Percentiles rank a stretch among this genome's conserved stretches.
phyloP scores from a whole-genome alignment of 345 rosid genomes.

The Trapa bicornis region DNA sequence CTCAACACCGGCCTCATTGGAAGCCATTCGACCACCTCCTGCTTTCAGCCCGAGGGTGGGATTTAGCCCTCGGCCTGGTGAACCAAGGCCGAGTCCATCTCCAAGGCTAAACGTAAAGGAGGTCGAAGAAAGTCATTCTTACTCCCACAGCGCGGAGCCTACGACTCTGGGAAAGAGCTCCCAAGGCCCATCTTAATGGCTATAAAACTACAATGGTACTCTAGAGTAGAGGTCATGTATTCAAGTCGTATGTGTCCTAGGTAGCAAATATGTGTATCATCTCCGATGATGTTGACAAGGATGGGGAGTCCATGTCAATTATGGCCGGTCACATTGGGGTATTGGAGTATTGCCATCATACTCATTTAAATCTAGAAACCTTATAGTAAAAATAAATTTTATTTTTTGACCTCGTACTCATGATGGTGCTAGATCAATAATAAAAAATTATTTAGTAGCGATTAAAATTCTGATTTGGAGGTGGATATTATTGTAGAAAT shows the following conservation, averaged over 20 bases:
- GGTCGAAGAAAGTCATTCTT: conserved; percentile 12
- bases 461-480: no score
- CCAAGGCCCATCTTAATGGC: conserved; percentile 16
- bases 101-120: conserved; percentile 21
- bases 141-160: conserved; percentile 38
- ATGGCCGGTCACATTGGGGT: no score
- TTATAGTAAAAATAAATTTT: no score
- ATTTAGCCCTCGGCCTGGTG: conserved; percentile 30
- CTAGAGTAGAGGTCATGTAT: neutral
- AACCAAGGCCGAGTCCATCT: conserved; percentile 17
- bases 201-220: neutral
- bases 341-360: no score
- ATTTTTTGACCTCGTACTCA: no score
- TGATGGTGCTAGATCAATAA: no score
- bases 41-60: conserved; percentile 28
- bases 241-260: neutral
- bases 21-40: conserved; percentile 26
- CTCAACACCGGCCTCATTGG: conserved; percentile 24
- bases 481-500: no score
- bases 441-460: no score
- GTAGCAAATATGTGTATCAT: no score
- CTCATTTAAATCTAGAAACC: no score
- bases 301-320: no score
- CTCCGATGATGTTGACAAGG: no score
- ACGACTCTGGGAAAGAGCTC: conserved; percentile 30